These are phyloP conservation scores for Hypoxylon fuscum DNA, from an alignment of 495 filamentous ascomycete genomes.

Conservation along the genomic window DNA sequence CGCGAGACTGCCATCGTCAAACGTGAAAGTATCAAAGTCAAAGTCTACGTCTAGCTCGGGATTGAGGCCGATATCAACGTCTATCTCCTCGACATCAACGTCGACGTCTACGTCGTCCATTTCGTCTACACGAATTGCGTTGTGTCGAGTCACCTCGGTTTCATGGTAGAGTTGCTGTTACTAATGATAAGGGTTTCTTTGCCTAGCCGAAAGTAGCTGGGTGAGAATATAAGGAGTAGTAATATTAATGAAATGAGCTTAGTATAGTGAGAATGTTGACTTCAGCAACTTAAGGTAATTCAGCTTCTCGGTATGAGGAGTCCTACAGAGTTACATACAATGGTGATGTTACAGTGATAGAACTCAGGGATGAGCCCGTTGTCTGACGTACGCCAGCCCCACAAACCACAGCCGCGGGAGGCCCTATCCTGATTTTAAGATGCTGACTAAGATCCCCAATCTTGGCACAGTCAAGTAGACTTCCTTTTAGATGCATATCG, in stretches of 20 bases:
- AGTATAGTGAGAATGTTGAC: background rate
- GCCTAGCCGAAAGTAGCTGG: no score
- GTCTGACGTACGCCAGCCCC: background rate
- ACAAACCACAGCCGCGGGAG: background rate
- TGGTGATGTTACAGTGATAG: no score
- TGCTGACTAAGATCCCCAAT: background rate
- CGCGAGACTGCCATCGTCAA: background rate
- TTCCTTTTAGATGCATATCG: background rate
- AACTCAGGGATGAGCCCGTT: background rate
- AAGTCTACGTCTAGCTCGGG: constrained; percentile 12
- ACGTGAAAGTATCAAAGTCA: background rate
- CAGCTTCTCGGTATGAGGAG: no score
- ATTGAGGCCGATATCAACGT: constrained; percentile 4
- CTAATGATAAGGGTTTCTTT: background rate
- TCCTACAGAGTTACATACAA: no score
- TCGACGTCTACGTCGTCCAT: constrained; percentile 25
- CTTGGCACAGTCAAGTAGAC: background rate
- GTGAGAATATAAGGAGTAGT: background rate
- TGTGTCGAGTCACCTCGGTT: background rate
- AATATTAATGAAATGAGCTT: background rate
- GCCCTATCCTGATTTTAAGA: no score
- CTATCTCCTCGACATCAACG: constrained; percentile 19
- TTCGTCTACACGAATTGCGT: constrained; percentile 1
- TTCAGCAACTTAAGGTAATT: background rate
- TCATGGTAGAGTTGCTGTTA: background rate